Base-by-base conservation (phyloP, 257 asterid genomes). In the Datura wrightii region DNA sequence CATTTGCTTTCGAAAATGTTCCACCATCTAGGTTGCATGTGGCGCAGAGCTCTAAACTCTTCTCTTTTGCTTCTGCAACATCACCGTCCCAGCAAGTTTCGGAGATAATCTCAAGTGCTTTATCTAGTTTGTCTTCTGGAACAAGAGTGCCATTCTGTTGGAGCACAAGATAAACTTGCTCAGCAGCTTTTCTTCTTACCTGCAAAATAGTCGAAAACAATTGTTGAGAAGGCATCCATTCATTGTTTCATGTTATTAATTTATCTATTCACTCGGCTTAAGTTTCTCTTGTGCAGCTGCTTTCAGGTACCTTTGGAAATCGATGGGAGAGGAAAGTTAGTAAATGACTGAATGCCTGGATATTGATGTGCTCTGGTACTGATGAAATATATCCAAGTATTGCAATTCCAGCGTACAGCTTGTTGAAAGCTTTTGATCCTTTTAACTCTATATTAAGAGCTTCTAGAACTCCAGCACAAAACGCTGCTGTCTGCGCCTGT, bases 81-180 rank as follows among this genome's bases (percentile, higher is more conserved):
- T 93, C 98, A 72, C 96, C 98, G 87, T 93, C 98, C 99, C 99
- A 96, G 90, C 98, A 93, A 69, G 98, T 96, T 84, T 94, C 95
- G 0, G 95, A 88, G 58, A 96, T 91, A 84, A 91, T 90, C 81
- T 96, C 98, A 62, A 91, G 89, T 8, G 94, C 97, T 90, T 87
- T 93, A 78, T 93, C 89, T 52, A 90, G 31, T 81, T 94, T 93
- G 70, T 92, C 91, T 41, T 90, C 98, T 34, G 90, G 86, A 34
- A 94, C 87, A 81, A 94, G 92, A 78, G 70, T 74, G 34, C 79
- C 95, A 58, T 96, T 92, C 90, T 93, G 92, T 15, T 92, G 92
- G 31, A 96, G 96, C 54, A 92, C 99, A 31, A 93, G 90, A 88
- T 92, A 93, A 72, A 87, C 97, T 90, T 96, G 98, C 46, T 96